These are phyloP conservation scores for Candida maris DNA, from an alignment of 805 yeast genomes.

Conservation along the genomic window DNA sequence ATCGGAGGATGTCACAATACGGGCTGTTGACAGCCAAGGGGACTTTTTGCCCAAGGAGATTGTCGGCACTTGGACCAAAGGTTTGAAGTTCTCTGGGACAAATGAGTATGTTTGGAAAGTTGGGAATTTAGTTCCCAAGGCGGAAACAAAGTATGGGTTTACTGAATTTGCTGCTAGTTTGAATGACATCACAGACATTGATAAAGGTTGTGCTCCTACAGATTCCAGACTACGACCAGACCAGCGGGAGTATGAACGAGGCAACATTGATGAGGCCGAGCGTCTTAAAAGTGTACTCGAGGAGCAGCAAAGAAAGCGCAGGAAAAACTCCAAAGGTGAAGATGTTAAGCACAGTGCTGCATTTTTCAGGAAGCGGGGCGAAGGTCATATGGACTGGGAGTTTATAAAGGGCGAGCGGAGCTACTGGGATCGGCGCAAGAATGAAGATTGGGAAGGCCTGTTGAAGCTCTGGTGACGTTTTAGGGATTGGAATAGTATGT, in stretches of 20 bases:
- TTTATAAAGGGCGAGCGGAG: slow-evolving; percentile 53
- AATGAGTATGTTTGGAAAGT: slow-evolving; percentile 62
- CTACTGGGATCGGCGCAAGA: slow-evolving; percentile 78
- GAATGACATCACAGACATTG: slow-evolving; percentile 74
- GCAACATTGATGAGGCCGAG: slow-evolving; percentile 71
- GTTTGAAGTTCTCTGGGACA: slow-evolving; percentile 43
- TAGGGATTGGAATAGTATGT: too few species aligned
- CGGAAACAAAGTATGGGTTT: slow-evolving; percentile 74
- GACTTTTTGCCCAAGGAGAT: slow-evolving; percentile 35
- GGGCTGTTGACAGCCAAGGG: slow-evolving; percentile 37
- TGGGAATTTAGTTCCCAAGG: slow-evolving; percentile 57
- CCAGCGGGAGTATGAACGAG: slow-evolving; percentile 65
- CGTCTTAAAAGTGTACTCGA: slow-evolving; percentile 63
- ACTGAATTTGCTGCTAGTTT: slow-evolving; percentile 77
- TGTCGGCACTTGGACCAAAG: slow-evolving; percentile 83
- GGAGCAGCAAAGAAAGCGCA: slow-evolving; percentile 72
- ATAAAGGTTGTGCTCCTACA: slow-evolving; percentile 71
- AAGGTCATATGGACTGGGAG: slow-evolving; percentile 44
- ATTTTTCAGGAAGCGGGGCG: slow-evolving; percentile 53
- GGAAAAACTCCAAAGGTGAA: slow-evolving; percentile 52
- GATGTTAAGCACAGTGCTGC: slow-evolving; percentile 49
- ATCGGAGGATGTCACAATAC: slow-evolving; percentile 61
- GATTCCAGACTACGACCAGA: slow-evolving; percentile 93
- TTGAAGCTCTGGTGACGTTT: slow-evolving; percentile 58
- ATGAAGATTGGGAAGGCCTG: slow-evolving; percentile 56